Evolutionary conservation across 208 protist genomes (phyloP), one percentile per base, ranked within the genome.

Genomic region (Acanthamoeba sp.): DNA sequence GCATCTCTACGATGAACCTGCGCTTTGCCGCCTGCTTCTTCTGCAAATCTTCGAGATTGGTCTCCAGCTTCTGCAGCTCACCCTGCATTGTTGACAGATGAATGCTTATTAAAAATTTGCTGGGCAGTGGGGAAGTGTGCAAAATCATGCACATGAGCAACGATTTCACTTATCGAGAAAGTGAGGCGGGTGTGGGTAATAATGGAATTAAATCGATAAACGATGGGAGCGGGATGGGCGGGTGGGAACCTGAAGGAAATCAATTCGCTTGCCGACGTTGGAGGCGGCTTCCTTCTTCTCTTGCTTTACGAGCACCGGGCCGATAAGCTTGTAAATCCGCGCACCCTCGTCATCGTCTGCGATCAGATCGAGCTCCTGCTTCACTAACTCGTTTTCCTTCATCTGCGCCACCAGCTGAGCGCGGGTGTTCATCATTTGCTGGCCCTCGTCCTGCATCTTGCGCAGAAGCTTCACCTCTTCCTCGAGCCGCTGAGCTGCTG

Each of bases 311-410:
- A 99, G 97, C 32, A 98, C 98, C 45, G 98, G 98, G 20, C 98
- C 98, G 84, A 99, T 99, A 22, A 99, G 97, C 95, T 99, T 99
- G 95, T 98, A 99, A 42, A 99, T 98, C 42, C 95, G 97, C 2
- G 98, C 98, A 12, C 45, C 78, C 78, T 87, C 78, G 42, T 87
- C 78, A 52, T 98, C 98, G 0, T 87, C 78, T 45, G 98, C 98
- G 0, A 99, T 94, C 32, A 97, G 96, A 82, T 98, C 98, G 52
- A 99, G 96, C 95, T 99, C 98, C 93, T 98, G 97, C 55, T 97
- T 95, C 42, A 99, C 98, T 80, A 99, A 96, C 82, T 99, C 98
- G 95, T 99, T 99, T 91, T 99, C 98, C 89, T 98, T 98, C 94
- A 98, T 98, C 92, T 99, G 98, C 1, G 97, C 97, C 52, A 97